Percentiles rank a stretch among this genome's conserved stretches.
These are phyloP conservation scores for Penicillium samsonianum DNA, from an alignment of 495 filamentous ascomycete species.

Conservation along the genomic window DNA sequence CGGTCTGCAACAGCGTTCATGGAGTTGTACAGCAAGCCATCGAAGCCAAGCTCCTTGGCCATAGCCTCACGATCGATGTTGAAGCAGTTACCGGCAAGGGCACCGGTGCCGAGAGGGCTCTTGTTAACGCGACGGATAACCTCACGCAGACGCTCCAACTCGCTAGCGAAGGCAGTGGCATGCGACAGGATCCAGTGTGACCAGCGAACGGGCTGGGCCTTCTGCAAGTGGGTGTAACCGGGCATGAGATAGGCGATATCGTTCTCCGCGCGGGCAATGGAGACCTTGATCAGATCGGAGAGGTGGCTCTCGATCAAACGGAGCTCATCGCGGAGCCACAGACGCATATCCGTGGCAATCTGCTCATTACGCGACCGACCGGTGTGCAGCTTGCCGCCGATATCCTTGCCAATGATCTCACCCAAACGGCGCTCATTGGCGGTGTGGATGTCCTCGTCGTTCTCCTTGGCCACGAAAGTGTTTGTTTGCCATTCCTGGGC, in stretches of 20 bases:
- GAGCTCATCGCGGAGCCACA: constrained; percentile 85
- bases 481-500: constrained; percentile 70
- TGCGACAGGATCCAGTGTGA: constrained; percentile 84
- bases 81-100: constrained; percentile 91
- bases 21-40: constrained; percentile 77
- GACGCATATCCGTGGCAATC: constrained; percentile 87
- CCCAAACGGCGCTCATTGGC: constrained; percentile 89
- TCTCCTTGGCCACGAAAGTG: constrained; percentile 47
- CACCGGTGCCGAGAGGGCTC: constrained; percentile 80
- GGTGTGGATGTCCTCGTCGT: constrained; percentile 76
- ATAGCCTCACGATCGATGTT: constrained; percentile 85
- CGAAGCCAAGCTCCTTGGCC: constrained; percentile 86
- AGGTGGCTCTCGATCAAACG: constrained; percentile 69
- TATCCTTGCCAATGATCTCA: constrained; percentile 84
- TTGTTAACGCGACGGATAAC: constrained; percentile 74
- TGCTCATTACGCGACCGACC: constrained; percentile 93
- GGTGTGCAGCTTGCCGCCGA: constrained; percentile 91
- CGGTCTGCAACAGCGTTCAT: constrained; percentile 83
- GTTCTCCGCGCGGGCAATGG: constrained; percentile 70
- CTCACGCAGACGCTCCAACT: constrained; percentile 78
- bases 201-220: constrained; percentile 89
- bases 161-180: constrained; percentile 70
- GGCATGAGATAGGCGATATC: constrained; percentile 69
- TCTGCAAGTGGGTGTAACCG: constrained; percentile 87
- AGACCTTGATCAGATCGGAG: constrained; percentile 68